phyloP scores from a whole-genome alignment of 768 basidiomycete genomes.

The Mycena galopus region DNA sequence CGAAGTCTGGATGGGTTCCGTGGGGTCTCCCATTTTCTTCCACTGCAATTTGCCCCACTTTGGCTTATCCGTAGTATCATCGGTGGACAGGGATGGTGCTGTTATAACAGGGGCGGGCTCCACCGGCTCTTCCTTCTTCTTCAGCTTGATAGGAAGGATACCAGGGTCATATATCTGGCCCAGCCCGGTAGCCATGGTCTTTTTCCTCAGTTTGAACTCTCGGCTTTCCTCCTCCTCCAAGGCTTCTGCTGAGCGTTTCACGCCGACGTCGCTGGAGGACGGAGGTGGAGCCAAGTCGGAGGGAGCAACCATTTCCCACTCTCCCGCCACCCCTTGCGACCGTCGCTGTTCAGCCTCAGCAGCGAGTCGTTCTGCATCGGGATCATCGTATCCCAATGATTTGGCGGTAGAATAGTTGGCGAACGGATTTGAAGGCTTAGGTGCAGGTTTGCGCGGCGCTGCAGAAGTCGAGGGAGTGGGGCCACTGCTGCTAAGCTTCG shows the following conservation, averaged over 20 bases:
- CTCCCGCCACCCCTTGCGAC: slow-evolving; percentile 79
- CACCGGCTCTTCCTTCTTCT: slow-evolving; percentile 64
- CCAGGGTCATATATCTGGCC: slow-evolving; percentile 90
- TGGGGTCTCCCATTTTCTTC: slow-evolving; percentile 38
- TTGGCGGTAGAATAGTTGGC: slow-evolving; percentile 91
- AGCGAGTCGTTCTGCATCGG: slow-evolving; percentile 75
- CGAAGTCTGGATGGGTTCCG: not conserved
- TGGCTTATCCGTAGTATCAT: slow-evolving; percentile 28
- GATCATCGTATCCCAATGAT: slow-evolving; percentile 85
- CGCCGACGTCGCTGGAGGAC: slow-evolving; percentile 34
- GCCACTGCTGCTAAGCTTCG: slow-evolving; percentile 49
- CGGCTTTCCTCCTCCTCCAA: slow-evolving; percentile 66
- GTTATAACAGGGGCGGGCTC: slow-evolving; percentile 31
- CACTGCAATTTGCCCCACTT: slow-evolving; percentile 53
- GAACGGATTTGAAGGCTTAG: slow-evolving; percentile 73
- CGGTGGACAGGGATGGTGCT: slow-evolving; percentile 23
- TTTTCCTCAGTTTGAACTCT: slow-evolving; percentile 77
- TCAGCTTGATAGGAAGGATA: slow-evolving; percentile 72
- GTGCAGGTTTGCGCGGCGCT: slow-evolving; percentile 55
- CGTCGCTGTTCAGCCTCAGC: slow-evolving; percentile 71
- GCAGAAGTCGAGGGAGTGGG: slow-evolving; percentile 29
- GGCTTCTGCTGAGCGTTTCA: slow-evolving; percentile 57
- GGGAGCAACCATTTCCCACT: slow-evolving; percentile 77
- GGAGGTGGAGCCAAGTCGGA: slow-evolving; percentile 40
- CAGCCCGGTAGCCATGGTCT: slow-evolving; percentile 68